These are phyloP conservation scores for Mycena indigotica DNA, from an alignment of 768 basidiomycete species.

Conservation along the genomic window DNA sequence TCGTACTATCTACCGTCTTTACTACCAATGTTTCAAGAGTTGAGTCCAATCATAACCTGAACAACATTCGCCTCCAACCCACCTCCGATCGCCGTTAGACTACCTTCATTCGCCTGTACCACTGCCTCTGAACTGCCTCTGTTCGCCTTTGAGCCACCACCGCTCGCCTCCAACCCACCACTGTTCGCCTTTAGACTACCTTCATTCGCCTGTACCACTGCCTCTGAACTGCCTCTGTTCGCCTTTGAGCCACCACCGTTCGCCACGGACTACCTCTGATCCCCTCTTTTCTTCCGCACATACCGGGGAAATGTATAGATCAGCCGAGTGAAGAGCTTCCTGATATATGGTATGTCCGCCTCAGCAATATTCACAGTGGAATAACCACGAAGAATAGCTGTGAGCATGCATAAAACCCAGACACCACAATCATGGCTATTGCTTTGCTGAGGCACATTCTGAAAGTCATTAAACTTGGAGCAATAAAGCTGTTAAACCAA, in stretches of 20 bases:
- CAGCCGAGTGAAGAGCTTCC: background rate
- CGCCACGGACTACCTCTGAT: too few relatives aligned
- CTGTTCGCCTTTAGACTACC: too few relatives aligned
- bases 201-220: too few relatives aligned
- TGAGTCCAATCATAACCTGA: too few relatives aligned
- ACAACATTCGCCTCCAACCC: background rate
- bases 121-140: too few relatives aligned
- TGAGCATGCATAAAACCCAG: slow-evolving; percentile 19
- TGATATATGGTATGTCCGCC: background rate
- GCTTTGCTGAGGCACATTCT: background rate
- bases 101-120: too few relatives aligned
- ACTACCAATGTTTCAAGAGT: background rate
- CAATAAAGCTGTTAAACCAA: background rate
- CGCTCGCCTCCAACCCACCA: too few relatives aligned
- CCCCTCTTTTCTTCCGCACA: too few relatives aligned
- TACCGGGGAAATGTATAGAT: background rate
- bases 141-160: too few relatives aligned
- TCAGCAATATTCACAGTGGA: background rate
- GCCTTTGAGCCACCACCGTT: too few relatives aligned
- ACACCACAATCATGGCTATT: slow-evolving; percentile 21
- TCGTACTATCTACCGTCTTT: background rate
- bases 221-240: too few relatives aligned
- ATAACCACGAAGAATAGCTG: slow-evolving; percentile 8
- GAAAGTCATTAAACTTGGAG: background rate
- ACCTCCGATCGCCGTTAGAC: too few relatives aligned